These are phyloP conservation scores for Lactifluus piperatus DNA, from an alignment of 768 basidiomycete species.

Conservation along the genomic window DNA sequence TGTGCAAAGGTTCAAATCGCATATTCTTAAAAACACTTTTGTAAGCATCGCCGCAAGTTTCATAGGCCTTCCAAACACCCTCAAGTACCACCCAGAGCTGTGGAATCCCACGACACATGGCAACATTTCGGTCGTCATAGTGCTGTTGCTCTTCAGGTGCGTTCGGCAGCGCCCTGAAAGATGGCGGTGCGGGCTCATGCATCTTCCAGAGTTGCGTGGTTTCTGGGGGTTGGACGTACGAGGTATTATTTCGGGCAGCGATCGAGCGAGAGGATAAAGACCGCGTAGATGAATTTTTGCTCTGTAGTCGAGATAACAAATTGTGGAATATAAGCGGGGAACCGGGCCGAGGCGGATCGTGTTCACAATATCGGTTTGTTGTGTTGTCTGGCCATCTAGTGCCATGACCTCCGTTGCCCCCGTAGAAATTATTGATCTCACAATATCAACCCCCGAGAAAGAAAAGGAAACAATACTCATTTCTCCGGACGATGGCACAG, in stretches of 20 bases:
- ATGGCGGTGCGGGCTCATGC: not conserved
- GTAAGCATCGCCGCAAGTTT: slow-evolving; percentile 50
- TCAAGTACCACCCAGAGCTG: slow-evolving; percentile 38
- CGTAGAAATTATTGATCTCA: slow-evolving; percentile 19
- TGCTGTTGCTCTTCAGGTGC: slow-evolving; percentile 52
- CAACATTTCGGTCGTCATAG: slow-evolving; percentile 56
- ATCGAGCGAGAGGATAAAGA: slow-evolving; percentile 1
- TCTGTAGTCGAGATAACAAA: too few relatives aligned
- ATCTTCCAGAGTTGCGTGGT: slow-evolving; percentile 30
- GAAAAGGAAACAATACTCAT: not conserved
- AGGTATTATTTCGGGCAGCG: slow-evolving; percentile 27
- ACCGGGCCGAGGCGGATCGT: not conserved
- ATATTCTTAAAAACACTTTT: not conserved
- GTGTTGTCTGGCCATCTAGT: not conserved
- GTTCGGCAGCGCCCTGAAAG: not conserved
- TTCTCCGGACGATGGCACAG: not conserved
- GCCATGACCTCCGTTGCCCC: slow-evolving; percentile 9
- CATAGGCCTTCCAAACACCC: slow-evolving; percentile 45
- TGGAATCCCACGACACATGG: slow-evolving; percentile 77
- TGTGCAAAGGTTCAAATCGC: not conserved
- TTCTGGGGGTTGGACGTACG: slow-evolving; percentile 30
- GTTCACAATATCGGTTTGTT: not conserved
- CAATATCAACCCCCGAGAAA: not conserved
- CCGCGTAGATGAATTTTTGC: too few relatives aligned
- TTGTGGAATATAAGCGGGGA: not conserved